Conservation (phyloP, 208 protist genomes). For the Crithidia bombi region DNA sequence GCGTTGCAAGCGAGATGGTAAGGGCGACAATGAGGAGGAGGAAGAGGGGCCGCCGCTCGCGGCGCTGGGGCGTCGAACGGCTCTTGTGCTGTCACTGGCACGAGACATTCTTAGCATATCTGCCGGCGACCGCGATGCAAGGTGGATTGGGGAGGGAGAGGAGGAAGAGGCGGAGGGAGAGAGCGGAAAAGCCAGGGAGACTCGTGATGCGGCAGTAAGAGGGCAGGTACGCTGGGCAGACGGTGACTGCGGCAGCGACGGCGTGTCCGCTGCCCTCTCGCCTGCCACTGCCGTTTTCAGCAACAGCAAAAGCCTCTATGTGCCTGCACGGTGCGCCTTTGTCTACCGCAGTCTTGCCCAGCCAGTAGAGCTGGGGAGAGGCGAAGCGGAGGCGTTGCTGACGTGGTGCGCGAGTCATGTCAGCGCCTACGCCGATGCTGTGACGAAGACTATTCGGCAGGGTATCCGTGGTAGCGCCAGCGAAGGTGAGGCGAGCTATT, state of each 20-base stretch:
- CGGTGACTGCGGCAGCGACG: background rate
- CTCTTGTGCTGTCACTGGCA: constrained; percentile 26
- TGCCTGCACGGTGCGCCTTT: background rate
- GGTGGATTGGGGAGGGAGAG: background rate
- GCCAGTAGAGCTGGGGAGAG: constrained; percentile 25
- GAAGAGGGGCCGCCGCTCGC: no score
- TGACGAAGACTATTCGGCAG: background rate
- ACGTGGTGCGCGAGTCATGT: constrained; percentile 37
- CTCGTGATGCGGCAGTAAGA: background rate
- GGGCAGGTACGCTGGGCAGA: background rate
- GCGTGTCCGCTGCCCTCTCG: background rate
- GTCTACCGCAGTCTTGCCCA: constrained; percentile 1
- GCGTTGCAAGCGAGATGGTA: background rate
- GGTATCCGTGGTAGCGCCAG: background rate
- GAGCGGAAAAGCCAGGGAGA: no score
- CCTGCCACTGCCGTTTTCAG: background rate
- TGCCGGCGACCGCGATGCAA: background rate
- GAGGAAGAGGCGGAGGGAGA: no score
- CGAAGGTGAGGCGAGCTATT: background rate
- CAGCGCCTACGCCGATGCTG: background rate
- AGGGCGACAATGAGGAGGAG: background rate
- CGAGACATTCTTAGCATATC: constrained; percentile 16
- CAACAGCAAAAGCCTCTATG: background rate
- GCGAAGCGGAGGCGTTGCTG: constrained; percentile 41
- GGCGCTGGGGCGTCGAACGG: constrained; percentile 2